These are phyloP conservation scores for Zancudomyces culisetae DNA, from an alignment of 371 early-diverging fungal genomes.

Conservation along the genomic window DNA sequence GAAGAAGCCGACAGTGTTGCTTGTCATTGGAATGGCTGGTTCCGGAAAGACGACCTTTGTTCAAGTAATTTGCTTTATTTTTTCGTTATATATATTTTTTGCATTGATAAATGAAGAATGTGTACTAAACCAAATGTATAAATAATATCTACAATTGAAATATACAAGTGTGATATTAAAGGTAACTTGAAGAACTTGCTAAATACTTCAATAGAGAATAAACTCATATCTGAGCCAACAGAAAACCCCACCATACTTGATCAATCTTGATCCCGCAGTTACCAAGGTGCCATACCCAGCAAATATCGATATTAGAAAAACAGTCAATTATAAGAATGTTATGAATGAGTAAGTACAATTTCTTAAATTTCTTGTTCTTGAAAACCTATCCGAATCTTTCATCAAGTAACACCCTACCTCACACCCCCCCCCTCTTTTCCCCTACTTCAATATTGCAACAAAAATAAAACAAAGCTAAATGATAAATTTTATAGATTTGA, in stretches of 20 bases:
- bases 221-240: constrained; percentile 66
- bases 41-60: constrained; percentile 97
- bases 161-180: no score
- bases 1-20: constrained; percentile 49
- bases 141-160: no score
- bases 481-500: constrained; percentile 36
- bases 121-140: no score
- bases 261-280: constrained; percentile 99
- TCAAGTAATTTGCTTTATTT: constrained; percentile 38
- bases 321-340: constrained; percentile 95
- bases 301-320: constrained; percentile 97
- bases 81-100: no score
- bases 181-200: no score
- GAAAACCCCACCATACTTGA: constrained; percentile 60
- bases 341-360: constrained; percentile 70
- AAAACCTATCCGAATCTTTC: no score
- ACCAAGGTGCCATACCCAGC: constrained; percentile 76
- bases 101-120: no score
- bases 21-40: constrained; percentile 97
- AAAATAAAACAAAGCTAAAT: not conserved
- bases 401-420: no score
- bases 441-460: no score
- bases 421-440: no score
- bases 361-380: no score
- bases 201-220: constrained; percentile 50